Base-by-base conservation (phyloP, 495 filamentous ascomycete genomes). In the Tuber borchii region DNA sequence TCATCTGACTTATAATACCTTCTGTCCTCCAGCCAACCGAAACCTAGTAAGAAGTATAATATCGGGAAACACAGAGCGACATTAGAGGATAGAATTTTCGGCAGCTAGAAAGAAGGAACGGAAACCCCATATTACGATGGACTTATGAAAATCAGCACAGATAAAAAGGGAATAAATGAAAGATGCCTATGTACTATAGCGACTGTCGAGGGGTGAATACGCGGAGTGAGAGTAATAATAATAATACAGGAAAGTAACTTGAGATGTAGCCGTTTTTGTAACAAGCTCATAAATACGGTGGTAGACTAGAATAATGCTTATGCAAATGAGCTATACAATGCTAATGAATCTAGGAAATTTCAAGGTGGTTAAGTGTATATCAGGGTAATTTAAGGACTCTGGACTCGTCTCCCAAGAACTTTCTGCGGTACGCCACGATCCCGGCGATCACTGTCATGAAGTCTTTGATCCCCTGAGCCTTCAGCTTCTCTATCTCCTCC, bases 371-470 rank as follows among this genome's bases (percentile, higher is more conserved):
- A 65, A 65, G 7, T 31, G 14, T 8, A 65, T 65, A 65, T 45
- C 76, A 72, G 68, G 78, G 78, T 46, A 79, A 40, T 65, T 51
- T 79, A 42, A 79, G 43, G 45, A 79, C 73, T 42, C 78, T 79
- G 19, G 78, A 73, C 69, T 79, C 77, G 40, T 79, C 78, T 46
- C 77, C 77, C 43, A 79, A 77, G 72, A 79, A 79, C n/a, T 71
- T 77, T 76, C 81, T 82, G 45, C 95, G 93, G 84, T 92, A 96
- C 81, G 91, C 88, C 82, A 92, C 88, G 84, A 99, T 97, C 78
- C 91, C 90, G 76, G 87, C 83, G 70, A 93, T 93, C 83, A 97
- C 93, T 73, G 87, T 90, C 80, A 89, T 88, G 82, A 96, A 94
- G 80, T 97, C 93, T 84, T 89, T 91, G 81, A 92, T 88, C 83